Base-by-base conservation (phyloP, 306 rosid genomes). In the Senna siamea region DNA sequence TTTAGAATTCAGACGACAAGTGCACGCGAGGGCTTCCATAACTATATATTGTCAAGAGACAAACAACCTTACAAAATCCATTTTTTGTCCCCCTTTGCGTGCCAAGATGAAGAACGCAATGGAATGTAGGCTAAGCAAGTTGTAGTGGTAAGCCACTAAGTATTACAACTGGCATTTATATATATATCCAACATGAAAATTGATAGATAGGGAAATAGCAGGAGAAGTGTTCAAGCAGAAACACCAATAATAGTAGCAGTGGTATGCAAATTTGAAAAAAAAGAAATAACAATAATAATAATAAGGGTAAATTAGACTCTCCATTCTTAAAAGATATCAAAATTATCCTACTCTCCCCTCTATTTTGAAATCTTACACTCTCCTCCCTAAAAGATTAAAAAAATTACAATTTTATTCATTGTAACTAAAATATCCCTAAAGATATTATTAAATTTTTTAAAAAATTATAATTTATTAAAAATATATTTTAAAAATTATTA, bases 51-150 rank as follows among this genome's bases (percentile, higher is more conserved):
- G 37, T 46, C 13, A 54, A 59, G 70, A 48, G 59, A 72, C 37
- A 17, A 69, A 48, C 64, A 19, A 15, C 22, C 35, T 23, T 26
- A 1, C 37, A 76, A 59, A 76, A 48, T 48, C 52, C 20, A 44
- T 76, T 51, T 14, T 22, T 55, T 26, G 59, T 57, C 60, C 74
- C 69, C 46, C 57, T 52, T 74, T 64, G 73, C 73, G 79, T 75
- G 79, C 66, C 0, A 57, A 44, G 40, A 32, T 56, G 74, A 66
- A 76, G 22, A 75, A 65, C 58, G 43, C 18, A 66, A 65, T 37
- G 37, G n/a, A 40, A 63, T 48, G 70, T 18, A 52, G 5, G 61
- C 35, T 22, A 38, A 52, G 22, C 35, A 28, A 75, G 37, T 37
- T 5, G 64, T 44, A 67, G 67, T 7, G 63, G 41, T 66, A n/a